Evolutionary conservation across 2,329 filamentous ascomycete genomes (phyloP), one percentile per base, ranked within the genome.

Genomic region (Fusarium buxicola): DNA sequence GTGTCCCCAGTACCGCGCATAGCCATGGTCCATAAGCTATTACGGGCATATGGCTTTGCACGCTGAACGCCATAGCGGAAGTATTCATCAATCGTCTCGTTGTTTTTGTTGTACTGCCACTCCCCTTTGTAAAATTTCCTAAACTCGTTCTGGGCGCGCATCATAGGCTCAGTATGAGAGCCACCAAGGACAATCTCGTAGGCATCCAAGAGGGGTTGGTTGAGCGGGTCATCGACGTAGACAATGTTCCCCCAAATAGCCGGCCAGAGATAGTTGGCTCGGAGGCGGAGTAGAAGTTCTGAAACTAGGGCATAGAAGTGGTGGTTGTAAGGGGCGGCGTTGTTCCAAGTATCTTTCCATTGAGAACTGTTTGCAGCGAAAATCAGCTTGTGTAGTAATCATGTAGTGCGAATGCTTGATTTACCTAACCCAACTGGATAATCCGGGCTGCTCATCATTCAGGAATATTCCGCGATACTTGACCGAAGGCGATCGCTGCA

Each of bases 191-290:
- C 89, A 54, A 92, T 85, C 35, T 87, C 89, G 71, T 87, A 92
- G n/a, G 88, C 88, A 66, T 92, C 88, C 0, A 89, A 88, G 6
- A 91, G 81, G 0, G 87, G 85, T 70, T 91, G 88, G 65, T 88
- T 92, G 27, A 82, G 80, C 3, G 84, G 80, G 69, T 92, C 90
- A 59, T 92, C 90, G 2, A 91, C 83, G 69, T 88, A 86, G 69
- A 92, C 90, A 82, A 91, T 91, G 62, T 82, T 84, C 7, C 82
- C 84, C 90, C 89, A 92, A 72, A 86, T 80, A 1, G 89, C 84
- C 1, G 90, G 90, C 90, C 90, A 92, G 45, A 92, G 78, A 69
- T 92, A 92, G 73, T 92, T 92, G 13, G 89, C 89, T 32, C 86
- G 83, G 25, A 90, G 80, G 7, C 90, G 83, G 7, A 92, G 83